Evolutionary conservation across 352 stramenopile genomes (phyloP), one percentile per base, ranked within the genome.

Genomic region (Globisporangium heterothallicum): DNA sequence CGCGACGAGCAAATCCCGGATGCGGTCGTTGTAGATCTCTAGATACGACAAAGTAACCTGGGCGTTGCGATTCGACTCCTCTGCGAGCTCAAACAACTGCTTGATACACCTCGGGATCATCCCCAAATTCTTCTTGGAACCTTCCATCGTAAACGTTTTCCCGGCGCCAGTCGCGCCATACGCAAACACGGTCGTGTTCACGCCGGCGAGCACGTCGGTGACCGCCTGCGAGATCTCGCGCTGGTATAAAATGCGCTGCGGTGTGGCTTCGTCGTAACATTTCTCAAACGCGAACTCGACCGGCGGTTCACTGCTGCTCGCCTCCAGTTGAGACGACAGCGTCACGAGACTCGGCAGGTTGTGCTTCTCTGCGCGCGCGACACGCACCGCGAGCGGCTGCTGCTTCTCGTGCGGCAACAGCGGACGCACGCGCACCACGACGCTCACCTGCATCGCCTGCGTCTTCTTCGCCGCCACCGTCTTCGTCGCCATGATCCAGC

Each of bases 21-120:
- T 88, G 13, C 61, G 53, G 66, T 96, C 92, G 64, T 96, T 94
- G 68, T 95, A 95, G 38, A 96, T 78, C 66, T 96, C 80, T 1
- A 96, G 56, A 52, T 90, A 96, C 45, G 65, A 80, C 40, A 89
- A 44, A 7, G 66, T 43, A 47, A 81, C 34, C 36, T 67, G 49
- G 35, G 65, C 71, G 16, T 21, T 27, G 30, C 53, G n/a, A 19
- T 53, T 53, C 18, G 65, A 36, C n/a, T 73, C 60, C 2, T 49
- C 38, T 0, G 44, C 55, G 16, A 72, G 56, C 25, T 75, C 61
- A 35, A 89, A 83, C 16, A 89, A 38, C 21, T 60, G 61, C 42
- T 68, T 66, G 29, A 84, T 34, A 3, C 58, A 68, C 6, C 71
- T 71, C 16, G 65, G 67, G 38, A 79, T 76, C 51, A 88, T 70